Evolutionary conservation across 495 filamentous ascomycete genomes (phyloP).

Genomic region (Entonaema liquescens): DNA sequence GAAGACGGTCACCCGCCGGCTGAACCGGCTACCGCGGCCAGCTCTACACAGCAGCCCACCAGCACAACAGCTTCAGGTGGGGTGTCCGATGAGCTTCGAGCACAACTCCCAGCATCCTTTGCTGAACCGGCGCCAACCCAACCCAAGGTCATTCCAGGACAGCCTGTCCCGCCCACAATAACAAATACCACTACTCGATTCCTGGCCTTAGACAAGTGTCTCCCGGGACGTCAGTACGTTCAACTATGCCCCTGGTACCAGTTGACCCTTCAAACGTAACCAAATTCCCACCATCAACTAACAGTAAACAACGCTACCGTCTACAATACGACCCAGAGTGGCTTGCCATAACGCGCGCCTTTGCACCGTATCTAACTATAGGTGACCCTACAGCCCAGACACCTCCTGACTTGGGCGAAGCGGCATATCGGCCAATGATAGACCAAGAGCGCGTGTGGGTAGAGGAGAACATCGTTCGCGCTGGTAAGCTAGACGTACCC

Average conservation of each 20-base stretch:
- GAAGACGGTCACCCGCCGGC: conserved; percentile 45
- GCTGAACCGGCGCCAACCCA: conserved; percentile 49
- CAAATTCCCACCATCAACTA: conserved; percentile 43
- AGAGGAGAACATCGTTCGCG: conserved; percentile 70
- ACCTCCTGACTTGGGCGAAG: conserved; percentile 68
- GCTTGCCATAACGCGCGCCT: conserved; percentile 89
- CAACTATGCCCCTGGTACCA: conserved; percentile 72
- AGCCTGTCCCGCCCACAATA: conserved; percentile 62
- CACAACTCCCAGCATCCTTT: conserved; percentile 73
- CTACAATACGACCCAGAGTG: conserved; percentile 92
- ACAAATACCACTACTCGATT: conserved; percentile 82
- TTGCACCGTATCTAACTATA: conserved; percentile 67
- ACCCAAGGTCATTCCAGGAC: conserved; percentile 50
- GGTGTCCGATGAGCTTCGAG: conserved; percentile 66
- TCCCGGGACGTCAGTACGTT: conserved; percentile 79
- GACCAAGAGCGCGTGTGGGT: conserved; percentile 76
- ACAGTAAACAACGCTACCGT: conserved; percentile 40
- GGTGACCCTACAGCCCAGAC: conserved; percentile 61
- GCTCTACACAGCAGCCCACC: neutral
- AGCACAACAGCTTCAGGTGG: conserved; percentile 55
- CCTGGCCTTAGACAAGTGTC: conserved; percentile 88
- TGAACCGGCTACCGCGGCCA: neutral
- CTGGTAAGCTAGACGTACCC: conserved; percentile 70
- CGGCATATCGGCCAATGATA: conserved; percentile 69
- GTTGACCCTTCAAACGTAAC: conserved; percentile 33